phyloP scores from a whole-genome alignment of 2,329 filamentous ascomycete genomes.

The Diaporthe eres region DNA sequence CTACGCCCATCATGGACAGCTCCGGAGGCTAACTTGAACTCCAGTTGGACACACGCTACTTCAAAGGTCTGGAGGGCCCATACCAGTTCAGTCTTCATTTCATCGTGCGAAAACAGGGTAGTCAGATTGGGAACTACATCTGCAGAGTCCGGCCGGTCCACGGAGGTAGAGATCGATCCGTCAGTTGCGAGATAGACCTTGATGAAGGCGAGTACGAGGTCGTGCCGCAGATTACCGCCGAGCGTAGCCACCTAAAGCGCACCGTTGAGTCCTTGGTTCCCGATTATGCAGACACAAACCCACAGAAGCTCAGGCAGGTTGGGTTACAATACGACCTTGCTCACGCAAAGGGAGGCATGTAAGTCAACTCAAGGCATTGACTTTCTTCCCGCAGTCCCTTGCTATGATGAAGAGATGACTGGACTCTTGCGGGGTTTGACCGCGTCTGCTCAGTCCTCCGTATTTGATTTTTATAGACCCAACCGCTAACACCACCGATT shows the following conservation, averaged over 20 bases:
- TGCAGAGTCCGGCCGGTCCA: conserved; percentile 52
- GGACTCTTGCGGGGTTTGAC: too few relatives aligned
- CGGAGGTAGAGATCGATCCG: conserved; percentile 69
- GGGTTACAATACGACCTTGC: conserved; percentile 74
- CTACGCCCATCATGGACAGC: too few relatives aligned
- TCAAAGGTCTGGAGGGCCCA: conserved; percentile 59
- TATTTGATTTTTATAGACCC: neutral
- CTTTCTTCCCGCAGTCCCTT: neutral
- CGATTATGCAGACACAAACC: conserved; percentile 57
- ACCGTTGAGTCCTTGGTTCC: conserved; percentile 73
- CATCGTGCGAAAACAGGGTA: conserved; percentile 53
- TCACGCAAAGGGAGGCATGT: conserved; percentile 69
- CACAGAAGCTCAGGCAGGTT: conserved; percentile 75
- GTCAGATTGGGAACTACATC: conserved; percentile 49
- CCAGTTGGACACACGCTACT: conserved; percentile 62
- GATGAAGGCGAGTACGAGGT: conserved; percentile 78
- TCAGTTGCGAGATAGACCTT: conserved; percentile 80
- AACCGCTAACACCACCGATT: neutral
- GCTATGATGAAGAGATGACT: too few relatives aligned
- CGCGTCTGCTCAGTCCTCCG: neutral
- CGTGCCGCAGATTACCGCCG: conserved; percentile 76
- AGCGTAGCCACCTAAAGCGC: conserved; percentile 56
- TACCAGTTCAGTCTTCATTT: conserved; percentile 61
- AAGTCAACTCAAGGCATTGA: neutral
- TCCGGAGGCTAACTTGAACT: neutral